phyloP scores from a whole-genome alignment of 2,329 filamentous ascomycete genomes.

The Aspergillus hiratsukae region DNA sequence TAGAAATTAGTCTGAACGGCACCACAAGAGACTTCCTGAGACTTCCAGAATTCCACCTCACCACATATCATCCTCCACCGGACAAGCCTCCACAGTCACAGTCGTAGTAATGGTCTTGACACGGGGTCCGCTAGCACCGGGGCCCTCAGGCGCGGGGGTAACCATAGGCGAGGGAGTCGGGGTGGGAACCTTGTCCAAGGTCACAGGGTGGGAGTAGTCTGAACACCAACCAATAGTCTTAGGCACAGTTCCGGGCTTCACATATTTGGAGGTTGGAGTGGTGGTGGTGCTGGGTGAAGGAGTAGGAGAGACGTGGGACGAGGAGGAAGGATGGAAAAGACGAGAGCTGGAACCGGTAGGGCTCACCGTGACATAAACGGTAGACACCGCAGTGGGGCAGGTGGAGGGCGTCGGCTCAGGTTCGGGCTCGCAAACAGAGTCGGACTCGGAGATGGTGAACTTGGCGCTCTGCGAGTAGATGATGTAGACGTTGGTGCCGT shows the following conservation, averaged over 20 bases:
- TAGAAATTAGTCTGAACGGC: neutral
- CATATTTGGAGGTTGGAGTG: constrained; percentile 9
- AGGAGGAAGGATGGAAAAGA: constrained; percentile 8
- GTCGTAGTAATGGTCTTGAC: constrained; percentile 1
- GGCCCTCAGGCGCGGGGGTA: neutral
- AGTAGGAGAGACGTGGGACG: constrained; percentile 8
- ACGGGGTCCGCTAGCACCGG: neutral
- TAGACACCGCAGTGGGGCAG: constrained; percentile 14
- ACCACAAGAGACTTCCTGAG: neutral
- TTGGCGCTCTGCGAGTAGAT: constrained; percentile 42
- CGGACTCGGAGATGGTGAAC: constrained; percentile 28
- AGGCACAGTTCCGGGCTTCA: constrained; percentile 21
- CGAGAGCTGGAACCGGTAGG: constrained; percentile 16
- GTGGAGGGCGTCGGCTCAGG: constrained; percentile 12
- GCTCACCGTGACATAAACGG: constrained; percentile 23
- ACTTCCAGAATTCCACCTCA: no score
- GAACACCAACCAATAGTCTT: constrained; percentile 24
- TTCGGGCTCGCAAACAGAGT: constrained; percentile 23
- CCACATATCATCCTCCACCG: neutral
- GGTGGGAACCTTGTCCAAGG: constrained; percentile 13
- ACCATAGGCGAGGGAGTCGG: neutral
- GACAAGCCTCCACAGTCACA: neutral
- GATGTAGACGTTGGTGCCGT: constrained; percentile 44
- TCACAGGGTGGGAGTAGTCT: constrained; percentile 24
- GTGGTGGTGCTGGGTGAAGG: constrained; percentile 11